phyloP scores from a whole-genome alignment of 2,329 filamentous ascomycete species.

The Sclerotinia nivalis region DNA sequence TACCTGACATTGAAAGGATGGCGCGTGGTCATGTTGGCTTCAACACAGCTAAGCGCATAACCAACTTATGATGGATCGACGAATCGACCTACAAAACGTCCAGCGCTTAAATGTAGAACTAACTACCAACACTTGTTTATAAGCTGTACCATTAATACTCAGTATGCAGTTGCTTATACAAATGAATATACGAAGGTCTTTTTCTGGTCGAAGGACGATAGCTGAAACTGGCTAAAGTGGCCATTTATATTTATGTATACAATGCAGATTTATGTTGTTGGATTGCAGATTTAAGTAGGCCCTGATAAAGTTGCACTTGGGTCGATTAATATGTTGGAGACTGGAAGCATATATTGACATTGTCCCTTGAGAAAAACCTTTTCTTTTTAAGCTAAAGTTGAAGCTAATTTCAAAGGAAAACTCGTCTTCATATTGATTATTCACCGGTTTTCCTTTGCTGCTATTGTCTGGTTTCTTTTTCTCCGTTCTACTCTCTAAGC shows the following conservation, averaged over 20 bases:
- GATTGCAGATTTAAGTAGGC: background rate
- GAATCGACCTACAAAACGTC: background rate
- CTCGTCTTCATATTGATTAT: background rate
- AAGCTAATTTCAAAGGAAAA: background rate
- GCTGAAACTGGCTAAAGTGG: background rate
- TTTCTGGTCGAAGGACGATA: background rate
- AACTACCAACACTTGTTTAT: no score
- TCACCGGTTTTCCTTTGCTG: background rate
- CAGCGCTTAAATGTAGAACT: background rate
- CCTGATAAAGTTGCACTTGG: background rate
- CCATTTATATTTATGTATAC: background rate
- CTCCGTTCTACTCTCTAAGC: no score
- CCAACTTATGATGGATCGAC: background rate
- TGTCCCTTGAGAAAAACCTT: background rate
- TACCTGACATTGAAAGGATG: background rate
- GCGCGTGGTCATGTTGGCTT: background rate
- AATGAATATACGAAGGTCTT: background rate
- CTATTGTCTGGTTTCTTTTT: no score
- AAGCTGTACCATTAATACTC: background rate
- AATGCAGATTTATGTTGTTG: background rate
- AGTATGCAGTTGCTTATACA: background rate
- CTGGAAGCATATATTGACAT: background rate
- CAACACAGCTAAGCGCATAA: conserved; percentile 7
- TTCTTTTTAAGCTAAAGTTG: background rate
- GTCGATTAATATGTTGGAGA: background rate